Base-by-base conservation (phyloP, 2,329 filamentous ascomycete species). In the Decorospora gaudefroyi region DNA sequence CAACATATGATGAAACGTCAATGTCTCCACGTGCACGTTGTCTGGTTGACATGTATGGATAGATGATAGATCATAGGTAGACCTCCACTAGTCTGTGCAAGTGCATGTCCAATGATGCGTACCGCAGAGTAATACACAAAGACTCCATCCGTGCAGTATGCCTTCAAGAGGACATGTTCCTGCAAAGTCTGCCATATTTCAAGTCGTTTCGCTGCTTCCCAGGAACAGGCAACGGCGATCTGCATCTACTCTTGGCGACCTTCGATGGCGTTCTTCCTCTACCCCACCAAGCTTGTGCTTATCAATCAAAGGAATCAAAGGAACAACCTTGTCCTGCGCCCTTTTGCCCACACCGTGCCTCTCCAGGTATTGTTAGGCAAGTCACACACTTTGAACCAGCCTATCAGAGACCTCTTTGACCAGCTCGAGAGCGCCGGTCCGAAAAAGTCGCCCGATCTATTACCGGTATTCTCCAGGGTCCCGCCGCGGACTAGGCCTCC, bases 201-300 rank as follows among this genome's bases (percentile, higher is more conserved):
- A 17, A 5, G 12, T 6, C 19, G 30, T 35, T 33, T 34, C 47
- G 36, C 25, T 38, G 45, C 42, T 31, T 51, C 40, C 46, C 51
- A 58, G 55, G 55, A 52, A 59, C 55, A 51, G 46, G 46, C 15
- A 28, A 16, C 25, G 25, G 37, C 36, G 32, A 54, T 50, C 31
- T 42, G 41, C 45, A 26, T 11, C 34, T 4, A 17, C 18, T 37
- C 30, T 47, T 38, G 31, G 36, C 13, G 33, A 25, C 31, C 28
- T 57, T 58, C 55, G 48, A 56, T 34, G 38, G 51, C 46, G 42
- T 61, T 61, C 58, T 55, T 21, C 26, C 19, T 18, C 31, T 33
- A 55, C 52, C 59, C 57, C 57, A 54, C 54, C 48, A 51, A 13
- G 46, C 45, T 27, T 31, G 31, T 44, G 49, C 37, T 61, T 53